Percentiles rank a stretch among this genome's conserved stretches.
Evolutionary conservation across 129 eudicot species (phyloP).

Genomic region (Calendula officinalis): DNA sequence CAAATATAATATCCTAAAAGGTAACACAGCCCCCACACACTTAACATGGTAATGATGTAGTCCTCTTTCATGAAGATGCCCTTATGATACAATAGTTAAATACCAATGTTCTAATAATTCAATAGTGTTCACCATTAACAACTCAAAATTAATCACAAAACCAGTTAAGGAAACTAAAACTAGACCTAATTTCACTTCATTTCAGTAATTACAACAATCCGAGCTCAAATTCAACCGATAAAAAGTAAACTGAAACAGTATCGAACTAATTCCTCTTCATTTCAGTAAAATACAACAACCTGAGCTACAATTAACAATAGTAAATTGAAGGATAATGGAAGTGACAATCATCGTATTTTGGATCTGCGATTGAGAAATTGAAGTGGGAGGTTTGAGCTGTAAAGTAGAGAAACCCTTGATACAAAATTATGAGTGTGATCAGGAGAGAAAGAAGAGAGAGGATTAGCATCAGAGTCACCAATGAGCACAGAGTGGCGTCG

Average conservation of each 20-base stretch:
- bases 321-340: background rate
- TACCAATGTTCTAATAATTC: conserved; percentile 1
- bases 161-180: conserved; percentile 10
- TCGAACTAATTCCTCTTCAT: conserved; percentile 3
- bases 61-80: conserved; percentile 11
- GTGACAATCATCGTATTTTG: conserved; percentile 15
- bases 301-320: background rate
- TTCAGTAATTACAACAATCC: background rate
- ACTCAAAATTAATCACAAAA: conserved; percentile 19
- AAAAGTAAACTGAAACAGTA: background rate
- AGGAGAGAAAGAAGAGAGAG: conserved; percentile 25
- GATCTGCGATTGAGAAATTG: conserved; percentile 27
- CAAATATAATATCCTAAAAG: background rate
- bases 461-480: conserved; percentile 33
- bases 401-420: conserved; percentile 29
- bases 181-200: conserved; percentile 4
- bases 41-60: conserved; percentile 12
- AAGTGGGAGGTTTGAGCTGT: conserved; percentile 41
- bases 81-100: background rate
- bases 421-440: conserved; percentile 26
- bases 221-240: conserved; percentile 1
- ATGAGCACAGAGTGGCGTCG: conserved; percentile 33
- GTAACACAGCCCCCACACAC: background rate
- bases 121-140: background rate
- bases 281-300: background rate